Evolutionary conservation across 208 protist species (phyloP).

Genomic region (Trypanosoma theileri): DNA sequence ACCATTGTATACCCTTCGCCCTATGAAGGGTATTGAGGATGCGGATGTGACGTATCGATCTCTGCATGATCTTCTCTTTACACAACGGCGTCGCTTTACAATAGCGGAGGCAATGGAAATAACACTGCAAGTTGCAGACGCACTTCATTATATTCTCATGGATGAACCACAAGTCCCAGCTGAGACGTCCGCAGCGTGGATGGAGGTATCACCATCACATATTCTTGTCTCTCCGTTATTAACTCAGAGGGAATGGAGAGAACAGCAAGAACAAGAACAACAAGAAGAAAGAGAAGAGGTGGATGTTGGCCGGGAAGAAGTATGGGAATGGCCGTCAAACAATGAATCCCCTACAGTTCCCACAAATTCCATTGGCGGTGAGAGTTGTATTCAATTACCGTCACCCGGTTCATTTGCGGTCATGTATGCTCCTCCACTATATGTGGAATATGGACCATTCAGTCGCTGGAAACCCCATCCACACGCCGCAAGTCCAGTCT

Average conservation of each 20-base stretch:
- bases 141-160: slow-evolving; percentile 69
- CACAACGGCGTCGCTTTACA: slow-evolving; percentile 39
- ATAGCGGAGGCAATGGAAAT: slow-evolving; percentile 47
- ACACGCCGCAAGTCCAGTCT: slow-evolving; percentile 42
- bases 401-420: slow-evolving; percentile 12
- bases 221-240: slow-evolving; percentile 41
- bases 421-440: slow-evolving; percentile 41
- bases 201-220: slow-evolving; percentile 54
- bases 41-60: not conserved
- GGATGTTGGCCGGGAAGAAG: too few species aligned
- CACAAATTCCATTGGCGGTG: not conserved
- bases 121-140: slow-evolving; percentile 53
- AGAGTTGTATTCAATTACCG: slow-evolving; percentile 16
- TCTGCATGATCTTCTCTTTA: slow-evolving; percentile 37
- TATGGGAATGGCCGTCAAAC: too few species aligned
- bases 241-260: too few species aligned
- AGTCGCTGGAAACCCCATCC: slow-evolving; percentile 72
- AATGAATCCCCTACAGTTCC: not conserved
- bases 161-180: slow-evolving; percentile 48
- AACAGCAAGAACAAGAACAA: too few species aligned
- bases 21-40: not conserved
- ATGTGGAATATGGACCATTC: slow-evolving; percentile 30
- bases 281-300: too few species aligned
- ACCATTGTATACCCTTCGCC: slow-evolving; percentile 4
- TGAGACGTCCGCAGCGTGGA: slow-evolving; percentile 43